A percentile compares a stretch with the other conserved stretches of the same genome.
Conservation (phyloP, 768 basidiomycete species). For the Pleurotus djamor region DNA sequence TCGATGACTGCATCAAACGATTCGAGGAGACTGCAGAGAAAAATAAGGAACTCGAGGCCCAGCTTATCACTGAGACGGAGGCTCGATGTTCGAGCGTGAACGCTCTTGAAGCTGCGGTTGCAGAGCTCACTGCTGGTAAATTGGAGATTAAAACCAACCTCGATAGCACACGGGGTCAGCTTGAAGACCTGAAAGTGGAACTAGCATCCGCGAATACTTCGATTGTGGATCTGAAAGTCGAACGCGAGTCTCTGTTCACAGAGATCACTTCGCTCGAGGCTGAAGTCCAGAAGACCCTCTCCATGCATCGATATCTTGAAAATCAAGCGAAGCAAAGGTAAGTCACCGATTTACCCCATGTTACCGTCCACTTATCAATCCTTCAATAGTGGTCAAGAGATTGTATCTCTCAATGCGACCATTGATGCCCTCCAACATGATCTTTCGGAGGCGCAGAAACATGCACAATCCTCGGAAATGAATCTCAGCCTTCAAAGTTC, state of each 20-base stretch:
- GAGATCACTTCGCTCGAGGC: conserved; percentile 60
- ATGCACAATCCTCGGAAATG: conserved; percentile 60
- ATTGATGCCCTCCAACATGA: conserved; percentile 39
- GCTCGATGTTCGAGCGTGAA: conserved; percentile 27
- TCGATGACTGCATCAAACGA: conserved; percentile 31
- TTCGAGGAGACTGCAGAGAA: conserved; percentile 36
- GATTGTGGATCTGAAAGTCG: conserved; percentile 38
- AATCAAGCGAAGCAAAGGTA: conserved; percentile 63
- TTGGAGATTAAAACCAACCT: conserved; percentile 28
- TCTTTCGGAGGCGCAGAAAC: conserved; percentile 53
- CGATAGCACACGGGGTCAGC: conserved; percentile 30
- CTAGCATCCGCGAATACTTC: conserved; percentile 37
- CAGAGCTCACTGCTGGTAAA: conserved; percentile 20
- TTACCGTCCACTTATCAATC: not conserved
- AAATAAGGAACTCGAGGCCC: conserved; percentile 30
- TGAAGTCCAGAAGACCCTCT: conserved; percentile 62
- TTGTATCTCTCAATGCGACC: conserved; percentile 34
- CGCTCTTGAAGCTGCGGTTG: conserved; percentile 27
- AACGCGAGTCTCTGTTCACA: conserved; percentile 50
- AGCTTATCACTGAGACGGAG: conserved; percentile 36
- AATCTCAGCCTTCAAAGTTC: conserved; percentile 61
- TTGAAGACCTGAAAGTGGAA: conserved; percentile 31
- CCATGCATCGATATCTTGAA: conserved; percentile 61
- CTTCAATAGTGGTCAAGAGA: conserved; percentile 44
- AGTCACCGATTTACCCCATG: conserved; percentile 14